Evolutionary conservation across 1,139 yeast genomes (phyloP), one percentile per base, ranked within the genome.

Genomic region (Hemisphaericaspora xylanilytica): DNA sequence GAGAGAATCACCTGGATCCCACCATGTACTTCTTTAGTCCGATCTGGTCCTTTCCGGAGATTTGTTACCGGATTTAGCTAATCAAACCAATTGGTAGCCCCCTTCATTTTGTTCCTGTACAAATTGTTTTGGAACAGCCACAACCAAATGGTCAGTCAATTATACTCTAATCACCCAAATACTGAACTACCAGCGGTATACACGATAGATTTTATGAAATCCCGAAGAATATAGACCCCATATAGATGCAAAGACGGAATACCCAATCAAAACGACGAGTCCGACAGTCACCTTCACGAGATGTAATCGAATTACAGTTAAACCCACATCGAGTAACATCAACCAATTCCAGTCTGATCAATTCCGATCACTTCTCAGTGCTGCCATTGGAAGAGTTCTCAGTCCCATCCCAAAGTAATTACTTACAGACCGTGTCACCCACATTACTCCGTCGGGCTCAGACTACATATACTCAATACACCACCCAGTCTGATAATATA

Each of bases 401-500:
- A 17, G n/a, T 29, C 13, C 4, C 18, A 17, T 12, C 32, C 9
- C 9, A 10, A 9, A 22, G 5, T 13, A 28, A 27, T 28, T 15
- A 21, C 33, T 8, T n/a, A n/a, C n/a, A n/a, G n/a, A 10, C 26
- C 5, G 26, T 12, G 11, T 28, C 36, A 4, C 35, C 28, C 10
- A 14, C 33, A 15, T 34, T 36, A n/a, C 33, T 42, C 27, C 24
- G 35, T n/a, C 26, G 35, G 25, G 39, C 43, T 12, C 36, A 34
- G 9, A 35, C 44, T 9, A 33, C 32, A 33, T 44, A 41, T 25
- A 40, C 43, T 3, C 24, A 33, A n/a, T 18, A 30, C 16, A 22
- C 36, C 13, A 5, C 29, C n/a, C 40, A 29, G 16, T 38, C 42
- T 18, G 30, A 36, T 17, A 39, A 29, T 17, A 43, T 48, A 3